These are phyloP conservation scores for Ulota crispa DNA, from an alignment of 225 moss, liverwort and hornwort species.

Conservation along the genomic window DNA sequence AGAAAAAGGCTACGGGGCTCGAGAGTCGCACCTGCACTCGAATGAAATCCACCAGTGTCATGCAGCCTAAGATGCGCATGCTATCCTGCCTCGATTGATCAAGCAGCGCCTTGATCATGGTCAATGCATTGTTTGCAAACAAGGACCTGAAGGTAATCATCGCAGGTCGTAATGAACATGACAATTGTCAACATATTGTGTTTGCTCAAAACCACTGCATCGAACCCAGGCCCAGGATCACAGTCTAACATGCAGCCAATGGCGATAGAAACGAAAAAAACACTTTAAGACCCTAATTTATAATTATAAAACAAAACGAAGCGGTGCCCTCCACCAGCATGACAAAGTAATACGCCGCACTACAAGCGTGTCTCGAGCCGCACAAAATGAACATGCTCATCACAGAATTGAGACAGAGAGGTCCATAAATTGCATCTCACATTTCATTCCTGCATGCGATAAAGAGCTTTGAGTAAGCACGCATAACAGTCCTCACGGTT, in stretches of 20 bases:
- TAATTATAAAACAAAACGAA: not conserved
- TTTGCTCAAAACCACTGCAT: not conserved
- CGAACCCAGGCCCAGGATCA: not conserved
- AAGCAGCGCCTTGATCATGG: constrained; percentile 66
- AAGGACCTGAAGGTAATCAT: constrained; percentile 56
- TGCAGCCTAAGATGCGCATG: constrained; percentile 74
- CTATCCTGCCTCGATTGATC: constrained; percentile 65
- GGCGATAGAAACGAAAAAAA: not conserved
- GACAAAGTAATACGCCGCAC: not conserved
- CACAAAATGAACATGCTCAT: not conserved
- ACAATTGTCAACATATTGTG: not conserved
- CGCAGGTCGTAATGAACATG: not conserved
- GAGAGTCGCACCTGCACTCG: constrained; percentile 39
- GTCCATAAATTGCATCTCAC: constrained; percentile 35
- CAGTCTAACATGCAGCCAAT: constrained; percentile 1
- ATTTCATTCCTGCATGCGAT: constrained; percentile 86
- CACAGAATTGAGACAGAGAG: not conserved
- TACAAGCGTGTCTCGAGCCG: not conserved
- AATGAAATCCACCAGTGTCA: constrained; percentile 50
- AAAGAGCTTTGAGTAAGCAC: constrained; percentile 74
- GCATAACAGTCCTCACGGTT: constrained; percentile 74
- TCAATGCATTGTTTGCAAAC: constrained; percentile 68
- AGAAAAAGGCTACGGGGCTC: not conserved
- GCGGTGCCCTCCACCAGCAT: not conserved
- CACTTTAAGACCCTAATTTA: not conserved